Conservation (phyloP, 345 rosid genomes). For the Citropsis articulata region DNA sequence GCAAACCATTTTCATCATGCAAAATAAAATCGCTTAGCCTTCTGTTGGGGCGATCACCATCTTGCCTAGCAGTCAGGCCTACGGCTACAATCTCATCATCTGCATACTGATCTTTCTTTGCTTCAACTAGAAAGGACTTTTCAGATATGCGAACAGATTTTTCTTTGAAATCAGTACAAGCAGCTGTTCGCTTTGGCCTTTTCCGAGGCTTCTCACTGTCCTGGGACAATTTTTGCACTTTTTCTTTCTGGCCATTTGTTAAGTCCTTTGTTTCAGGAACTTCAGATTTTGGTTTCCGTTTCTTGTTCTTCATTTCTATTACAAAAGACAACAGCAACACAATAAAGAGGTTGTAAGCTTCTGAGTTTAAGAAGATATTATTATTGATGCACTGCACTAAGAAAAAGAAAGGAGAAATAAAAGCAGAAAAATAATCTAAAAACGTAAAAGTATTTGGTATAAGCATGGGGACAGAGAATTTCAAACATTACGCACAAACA, state of each 20-base stretch:
- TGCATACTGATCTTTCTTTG: conserved; percentile 38
- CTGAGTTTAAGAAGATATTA: not conserved
- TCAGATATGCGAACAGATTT: conserved; percentile 40
- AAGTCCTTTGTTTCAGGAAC: conserved; percentile 17
- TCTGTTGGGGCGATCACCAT: conserved; percentile 42
- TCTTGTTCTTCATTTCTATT: conserved; percentile 18
- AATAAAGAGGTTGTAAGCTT: not conserved
- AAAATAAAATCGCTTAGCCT: conserved; percentile 53
- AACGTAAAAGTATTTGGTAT: not conserved
- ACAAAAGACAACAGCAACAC: not conserved
- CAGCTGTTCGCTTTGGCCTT: conserved; percentile 79
- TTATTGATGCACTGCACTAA: not conserved
- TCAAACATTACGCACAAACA: not conserved
- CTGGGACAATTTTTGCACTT: conserved; percentile 34
- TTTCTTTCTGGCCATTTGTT: conserved; percentile 11
- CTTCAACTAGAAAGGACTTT: conserved; percentile 42
- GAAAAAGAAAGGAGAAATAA: not conserved
- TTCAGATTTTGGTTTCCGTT: conserved; percentile 14
- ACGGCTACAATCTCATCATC: conserved; percentile 56
- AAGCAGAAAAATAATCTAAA: not conserved
- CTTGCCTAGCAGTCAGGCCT: conserved; percentile 27
- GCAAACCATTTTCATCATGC: conserved; percentile 36
- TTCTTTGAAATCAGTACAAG: conserved; percentile 65
- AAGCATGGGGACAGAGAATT: not conserved
- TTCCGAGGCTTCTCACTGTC: conserved; percentile 23